Conservation (phyloP, 495 filamentous ascomycete species). For the Xylaria sp. region DNA sequence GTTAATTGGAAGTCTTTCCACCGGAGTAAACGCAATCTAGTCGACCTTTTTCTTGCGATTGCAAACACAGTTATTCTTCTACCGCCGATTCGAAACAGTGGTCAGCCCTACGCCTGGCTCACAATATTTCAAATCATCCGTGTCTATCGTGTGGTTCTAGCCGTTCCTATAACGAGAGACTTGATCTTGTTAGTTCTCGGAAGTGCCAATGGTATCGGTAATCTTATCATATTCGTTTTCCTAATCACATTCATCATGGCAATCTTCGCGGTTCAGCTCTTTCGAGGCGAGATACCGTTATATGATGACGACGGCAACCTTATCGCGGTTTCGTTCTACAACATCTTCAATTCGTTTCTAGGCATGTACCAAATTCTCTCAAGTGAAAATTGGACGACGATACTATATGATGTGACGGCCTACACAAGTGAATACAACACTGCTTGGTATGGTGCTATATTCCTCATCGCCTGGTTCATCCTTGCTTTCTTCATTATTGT, state of each 20-base stretch:
- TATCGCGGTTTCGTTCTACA: conserved; percentile 77
- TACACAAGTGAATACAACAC: conserved; percentile 67
- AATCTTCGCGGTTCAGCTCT: conserved; percentile 92
- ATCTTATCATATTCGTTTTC: conserved; percentile 95
- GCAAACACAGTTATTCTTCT: conserved; percentile 87
- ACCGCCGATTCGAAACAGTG: conserved; percentile 77
- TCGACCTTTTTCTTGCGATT: conserved; percentile 80
- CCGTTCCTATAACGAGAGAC: conserved; percentile 82
- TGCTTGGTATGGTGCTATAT: conserved; percentile 93
- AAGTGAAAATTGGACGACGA: conserved; percentile 92
- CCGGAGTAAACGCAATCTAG: conserved; percentile 71
- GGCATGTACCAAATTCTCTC: conserved; percentile 99
- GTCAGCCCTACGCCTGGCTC: conserved; percentile 83
- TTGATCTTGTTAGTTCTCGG: conserved; percentile 88
- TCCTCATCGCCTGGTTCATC: conserved; percentile 95
- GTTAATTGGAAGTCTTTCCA: conserved; percentile 83
- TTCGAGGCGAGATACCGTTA: conserved; percentile 80
- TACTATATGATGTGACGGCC: conserved; percentile 82
- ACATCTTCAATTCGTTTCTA: conserved; percentile 93
- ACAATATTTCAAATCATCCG: conserved; percentile 93
- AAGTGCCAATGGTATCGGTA: conserved; percentile 89
- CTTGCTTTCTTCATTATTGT: conserved; percentile 93
- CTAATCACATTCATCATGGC: conserved; percentile 92
- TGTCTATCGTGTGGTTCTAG: conserved; percentile 90
- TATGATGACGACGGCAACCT: conserved; percentile 61